Base-by-base conservation (phyloP, 2,329 filamentous ascomycete species). In the Cercospora sp. region DNA sequence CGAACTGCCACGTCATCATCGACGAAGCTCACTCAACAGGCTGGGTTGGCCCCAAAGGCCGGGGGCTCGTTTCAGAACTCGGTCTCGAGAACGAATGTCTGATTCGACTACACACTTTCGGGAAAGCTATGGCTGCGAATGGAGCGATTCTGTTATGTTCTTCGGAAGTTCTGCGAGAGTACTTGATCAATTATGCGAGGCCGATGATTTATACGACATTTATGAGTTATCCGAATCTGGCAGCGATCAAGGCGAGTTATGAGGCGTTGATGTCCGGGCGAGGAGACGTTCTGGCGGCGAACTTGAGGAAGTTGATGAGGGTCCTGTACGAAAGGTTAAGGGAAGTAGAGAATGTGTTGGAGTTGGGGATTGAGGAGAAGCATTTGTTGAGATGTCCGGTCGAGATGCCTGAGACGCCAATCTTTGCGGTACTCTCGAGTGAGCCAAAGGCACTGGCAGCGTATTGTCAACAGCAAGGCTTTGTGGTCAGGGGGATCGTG, bases 111-210 rank as follows among this genome's bases (percentile, higher is more conserved):
- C 84, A 90, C 66, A 90, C 88, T 0, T 91, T 91, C 77, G 89
- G 89, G 1, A 91, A 91, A 75, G 87, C 89, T 0, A 80, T 91
- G 80, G 85, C 87, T 10, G 89, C 87, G 70, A 87, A 89, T 67
- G 91, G 91, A 74, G 87, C 86, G 1, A 83, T 89, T 20, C 80
- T 92, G 1, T 81, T 93, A 0, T 91, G 89, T 75, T 57, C 62
- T 20, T 87, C 87, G 1, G 77, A 83, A 0, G 79, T 84, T 0
- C 86, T 87, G 0, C 82, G 89, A 26, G 79, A 86, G 1, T 92
- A 92, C 70, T 81, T 93, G 62, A 85, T 92, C 77, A 93, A 93
- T 75, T 93, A 93, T 74, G 90, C 90, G 0, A 86, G 90, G n/a
- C 88, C 86, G 1, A 79, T 93, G 51, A 92, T 93, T 64, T 93